These are phyloP conservation scores for Aurantiochytrium sp. DNA, from an alignment of 108 stramenopile genomes.

Conservation along the genomic window DNA sequence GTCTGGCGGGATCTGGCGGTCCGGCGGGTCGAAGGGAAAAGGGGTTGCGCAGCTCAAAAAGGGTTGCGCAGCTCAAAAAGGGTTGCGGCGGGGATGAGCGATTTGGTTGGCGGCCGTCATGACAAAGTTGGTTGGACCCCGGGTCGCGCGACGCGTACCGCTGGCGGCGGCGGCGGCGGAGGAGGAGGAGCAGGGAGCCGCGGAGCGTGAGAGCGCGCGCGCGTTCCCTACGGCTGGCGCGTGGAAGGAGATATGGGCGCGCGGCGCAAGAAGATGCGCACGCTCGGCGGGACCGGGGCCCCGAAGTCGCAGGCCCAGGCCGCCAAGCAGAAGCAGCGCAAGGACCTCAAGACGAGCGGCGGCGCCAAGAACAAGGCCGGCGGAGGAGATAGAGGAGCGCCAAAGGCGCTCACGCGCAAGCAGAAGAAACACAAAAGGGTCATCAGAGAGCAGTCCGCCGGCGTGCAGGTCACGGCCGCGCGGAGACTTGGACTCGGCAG, in stretches of 20 bases:
- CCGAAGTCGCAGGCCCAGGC: neutral
- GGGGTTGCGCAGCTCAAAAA: neutral
- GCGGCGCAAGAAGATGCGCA: neutral
- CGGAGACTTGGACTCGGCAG: neutral
- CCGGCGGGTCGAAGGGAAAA: neutral
- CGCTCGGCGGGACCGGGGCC: neutral
- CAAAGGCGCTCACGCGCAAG: neutral
- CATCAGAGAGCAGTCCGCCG: neutral
- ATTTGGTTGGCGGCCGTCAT: too few species aligned
- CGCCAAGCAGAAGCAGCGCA: neutral
- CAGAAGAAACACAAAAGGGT: neutral
- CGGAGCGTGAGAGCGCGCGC: too few species aligned
- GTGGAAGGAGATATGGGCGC: too few species aligned
- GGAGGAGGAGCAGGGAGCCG: too few species aligned
- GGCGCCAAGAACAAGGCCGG: neutral
- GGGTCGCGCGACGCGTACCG: too few species aligned
- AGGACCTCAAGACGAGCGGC: neutral
- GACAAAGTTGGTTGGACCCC: too few species aligned
- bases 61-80: too few species aligned
- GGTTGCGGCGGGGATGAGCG: too few species aligned
- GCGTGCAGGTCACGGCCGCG: neutral
- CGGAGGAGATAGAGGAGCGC: neutral
- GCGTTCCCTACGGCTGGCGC: too few species aligned
- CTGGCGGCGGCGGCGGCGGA: too few species aligned
- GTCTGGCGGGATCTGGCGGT: too few species aligned